Base-by-base conservation (phyloP, 2,329 filamentous ascomycete genomes). In the Tetracladium maxilliforme region DNA sequence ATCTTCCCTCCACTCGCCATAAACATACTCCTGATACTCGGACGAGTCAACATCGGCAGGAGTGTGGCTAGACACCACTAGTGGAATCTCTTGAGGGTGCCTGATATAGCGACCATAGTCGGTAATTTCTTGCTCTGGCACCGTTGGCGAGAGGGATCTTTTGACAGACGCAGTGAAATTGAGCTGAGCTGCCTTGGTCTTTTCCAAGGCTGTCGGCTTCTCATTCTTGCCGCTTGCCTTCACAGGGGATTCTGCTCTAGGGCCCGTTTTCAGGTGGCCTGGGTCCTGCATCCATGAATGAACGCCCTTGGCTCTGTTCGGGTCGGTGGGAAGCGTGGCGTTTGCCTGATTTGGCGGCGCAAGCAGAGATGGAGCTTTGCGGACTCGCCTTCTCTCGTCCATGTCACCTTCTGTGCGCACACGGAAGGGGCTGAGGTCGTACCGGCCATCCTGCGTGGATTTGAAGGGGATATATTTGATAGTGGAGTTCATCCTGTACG, bases 61-160 rank as follows among this genome's bases (percentile, higher is more conserved):
- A 4, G 68, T 62, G 30, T 81, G 72, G 19, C 64, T 70, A 5
- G 74, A 78, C 2, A 81, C 64, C 0, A 90, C 82, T 3, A 98
- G 64, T 0, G 87, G 84, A 1, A 98, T 70, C 27, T 77, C 86
- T 28, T 92, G 74, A 3, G 90, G 86, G 42, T 98, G 90, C 23
- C 68, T 71, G 36, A 98, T 73, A 49, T 95, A 98, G 14, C 78
- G 71, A 30, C 74, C 67, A 46, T 98, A 98, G 45, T 95, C 90
- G 23, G 78, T 73, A 14, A 73, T 70, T 53, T 95, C 87, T 19
- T 70, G 64, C 6, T 64, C 52, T 6, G 69, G 78, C 19, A 98
- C 81, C 1, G 71, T 74, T 2, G 90, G 90, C 36, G 93, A 79
- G 22, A 95, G 63, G 5, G 82, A 90, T 45, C 86, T 79, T 26